Percentiles rank a stretch among this genome's conserved stretches.
Evolutionary conservation across 2,329 filamentous ascomycete genomes (phyloP).

Genomic region (Penicillium sp.): DNA sequence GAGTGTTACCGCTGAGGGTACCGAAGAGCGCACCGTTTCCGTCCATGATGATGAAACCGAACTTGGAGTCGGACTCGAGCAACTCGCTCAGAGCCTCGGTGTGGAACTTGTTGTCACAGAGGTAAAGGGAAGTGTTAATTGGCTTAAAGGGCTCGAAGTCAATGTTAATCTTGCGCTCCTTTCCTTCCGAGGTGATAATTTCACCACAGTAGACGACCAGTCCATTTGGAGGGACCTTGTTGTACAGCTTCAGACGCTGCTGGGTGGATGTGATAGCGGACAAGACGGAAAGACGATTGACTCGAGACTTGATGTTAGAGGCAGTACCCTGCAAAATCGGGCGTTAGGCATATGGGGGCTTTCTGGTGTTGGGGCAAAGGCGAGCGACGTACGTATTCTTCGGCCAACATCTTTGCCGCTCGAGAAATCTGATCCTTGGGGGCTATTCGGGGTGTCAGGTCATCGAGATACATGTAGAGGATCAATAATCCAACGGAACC

Average conservation of each 20-base stretch:
- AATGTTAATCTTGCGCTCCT: conserved; percentile 99
- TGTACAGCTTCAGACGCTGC: conserved; percentile 98
- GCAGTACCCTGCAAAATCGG: conserved; percentile 72
- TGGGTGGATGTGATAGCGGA: conserved; percentile 99
- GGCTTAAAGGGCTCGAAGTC: conserved; percentile 99
- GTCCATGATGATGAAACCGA: conserved; percentile 99
- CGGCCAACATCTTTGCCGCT: conserved; percentile 98
- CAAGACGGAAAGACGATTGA: conserved; percentile 96
- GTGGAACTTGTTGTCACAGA: conserved; percentile 99
- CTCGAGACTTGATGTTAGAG: conserved; percentile 99
- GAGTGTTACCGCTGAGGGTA: conserved; percentile 93
- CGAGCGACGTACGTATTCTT: conserved; percentile 80
- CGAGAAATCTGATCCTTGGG: conserved; percentile 98
- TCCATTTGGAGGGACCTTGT: conserved; percentile 96
- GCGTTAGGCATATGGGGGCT: conserved; percentile 5
- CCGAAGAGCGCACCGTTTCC: conserved; percentile 97
- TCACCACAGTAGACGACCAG: conserved; percentile 99
- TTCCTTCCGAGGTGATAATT: conserved; percentile 98
- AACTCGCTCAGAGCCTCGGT: conserved; percentile 96
- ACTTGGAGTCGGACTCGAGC: conserved; percentile 97
- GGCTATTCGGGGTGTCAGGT: conserved; percentile 53
- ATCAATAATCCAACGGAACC: neutral
- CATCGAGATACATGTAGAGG: neutral
- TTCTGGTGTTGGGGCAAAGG: neutral
- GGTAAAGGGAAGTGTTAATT: conserved; percentile 98